These are phyloP conservation scores for Postia placenta DNA, from an alignment of 768 basidiomycete species.

Conservation along the genomic window DNA sequence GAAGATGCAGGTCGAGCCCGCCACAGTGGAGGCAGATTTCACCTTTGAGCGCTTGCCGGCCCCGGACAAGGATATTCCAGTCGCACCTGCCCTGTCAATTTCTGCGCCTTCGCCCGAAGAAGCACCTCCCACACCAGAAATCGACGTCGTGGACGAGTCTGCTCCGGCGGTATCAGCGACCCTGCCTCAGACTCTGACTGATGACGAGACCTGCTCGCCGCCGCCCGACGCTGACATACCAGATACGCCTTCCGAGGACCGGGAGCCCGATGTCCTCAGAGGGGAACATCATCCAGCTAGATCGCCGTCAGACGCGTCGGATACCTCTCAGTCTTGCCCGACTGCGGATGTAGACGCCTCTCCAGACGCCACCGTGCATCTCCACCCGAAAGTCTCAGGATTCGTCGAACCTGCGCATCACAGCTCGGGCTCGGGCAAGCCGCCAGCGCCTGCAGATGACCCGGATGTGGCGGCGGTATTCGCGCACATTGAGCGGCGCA, in stretches of 20 bases:
- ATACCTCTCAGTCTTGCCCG: background rate
- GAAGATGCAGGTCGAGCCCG: background rate
- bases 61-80: background rate
- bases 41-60: background rate
- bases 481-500: no score
- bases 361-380: background rate
- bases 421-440: no score
- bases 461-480: no score
- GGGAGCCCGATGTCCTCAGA: background rate
- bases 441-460: no score
- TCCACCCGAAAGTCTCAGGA: background rate
- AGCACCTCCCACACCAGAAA: slow-evolving; percentile 7
- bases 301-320: background rate
- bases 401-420: background rate
- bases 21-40: background rate
- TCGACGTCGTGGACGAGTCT: slow-evolving; percentile 11
- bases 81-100: background rate
- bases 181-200: background rate
- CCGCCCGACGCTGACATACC: background rate
- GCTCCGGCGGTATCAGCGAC: background rate
- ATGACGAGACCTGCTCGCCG: background rate
- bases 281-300: background rate
- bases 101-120: background rate
- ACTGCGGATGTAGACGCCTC: background rate
- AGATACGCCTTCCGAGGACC: background rate